Evolutionary conservation across 441 rosid genomes (phyloP), one percentile per base, ranked within the genome.

Genomic region (Corymbia citriodora): DNA sequence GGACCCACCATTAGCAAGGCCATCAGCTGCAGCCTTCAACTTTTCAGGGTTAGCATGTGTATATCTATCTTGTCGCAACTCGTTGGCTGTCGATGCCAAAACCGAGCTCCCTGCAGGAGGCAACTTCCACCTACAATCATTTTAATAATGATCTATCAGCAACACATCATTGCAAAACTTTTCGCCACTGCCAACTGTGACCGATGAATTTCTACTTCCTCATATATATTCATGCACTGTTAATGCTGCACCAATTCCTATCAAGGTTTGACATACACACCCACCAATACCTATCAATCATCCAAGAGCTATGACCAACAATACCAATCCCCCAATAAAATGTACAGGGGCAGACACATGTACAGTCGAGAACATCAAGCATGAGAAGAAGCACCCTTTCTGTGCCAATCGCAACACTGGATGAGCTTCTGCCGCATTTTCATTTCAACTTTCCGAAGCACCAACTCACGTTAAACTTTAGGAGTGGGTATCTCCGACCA

Each of bases 21-120:
- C 99, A 92, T 96, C 96, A 91, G 97, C 96, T 33, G 97, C 99
- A 91, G 98, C 99, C 94, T 96, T 97, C 94, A 96, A 88, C 91
- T 95, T 95, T 87, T 96, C 97, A 70, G 97, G 96, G 94, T 93
- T 95, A 6, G 95, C 87, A 81, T 93, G 94, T 88, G 93, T 59
- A 70, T 95, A 92, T 93, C 91, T 93, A 91, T 97, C 98, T 90
- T 91, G 94, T 88, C 99, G 91, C 94, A 94, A 65, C 85, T 96
- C 99, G 91, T 98, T 97, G 82, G 99, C 99, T 45, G 99, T 97
- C 49, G 99, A 96, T 40, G 99, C 99, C 87, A 55, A 87, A 87
- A 93, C 91, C 19, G 94, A 89, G 89, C 92, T 92, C 90, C 94
- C 98, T 52, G 91, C 91, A n/a, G 74, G 91, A 48, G 99, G 98